These are phyloP conservation scores for Calonectria multiphialidica DNA, from an alignment of 2,329 filamentous ascomycete species.

Conservation along the genomic window DNA sequence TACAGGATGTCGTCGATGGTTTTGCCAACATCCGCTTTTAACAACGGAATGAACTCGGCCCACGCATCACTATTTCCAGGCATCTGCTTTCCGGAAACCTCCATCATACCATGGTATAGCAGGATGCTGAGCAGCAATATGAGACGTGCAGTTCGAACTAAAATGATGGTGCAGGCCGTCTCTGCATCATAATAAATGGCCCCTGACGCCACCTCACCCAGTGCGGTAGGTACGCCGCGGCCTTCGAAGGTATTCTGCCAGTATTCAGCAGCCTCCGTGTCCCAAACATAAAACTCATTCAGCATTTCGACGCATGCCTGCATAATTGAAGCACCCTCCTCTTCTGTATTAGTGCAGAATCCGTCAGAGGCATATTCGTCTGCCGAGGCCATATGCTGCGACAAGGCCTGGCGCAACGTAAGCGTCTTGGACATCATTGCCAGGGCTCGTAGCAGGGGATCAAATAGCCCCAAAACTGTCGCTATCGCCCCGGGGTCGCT, in stretches of 20 bases:
- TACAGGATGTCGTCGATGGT: conserved; percentile 48
- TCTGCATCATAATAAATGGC: conserved; percentile 44
- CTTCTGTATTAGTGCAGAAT: background rate
- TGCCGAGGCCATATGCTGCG: conserved; percentile 11
- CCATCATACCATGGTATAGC: conserved; percentile 36
- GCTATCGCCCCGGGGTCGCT: conserved; percentile 47
- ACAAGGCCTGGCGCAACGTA: conserved; percentile 30
- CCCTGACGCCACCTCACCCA: conserved; percentile 40
- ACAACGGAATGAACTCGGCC: conserved; percentile 29
- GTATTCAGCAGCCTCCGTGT: conserved; percentile 45
- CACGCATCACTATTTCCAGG: conserved; percentile 26
- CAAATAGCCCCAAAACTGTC: conserved; percentile 43
- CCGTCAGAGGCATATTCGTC: background rate
- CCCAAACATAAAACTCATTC: conserved; percentile 46
- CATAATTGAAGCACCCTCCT: conserved; percentile 26
- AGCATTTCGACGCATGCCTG: conserved; percentile 44
- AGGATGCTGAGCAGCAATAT: conserved; percentile 47
- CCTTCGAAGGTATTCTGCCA: conserved; percentile 47
- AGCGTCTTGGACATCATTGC: conserved; percentile 46
- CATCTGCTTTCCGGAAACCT: background rate
- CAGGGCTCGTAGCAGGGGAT: conserved; percentile 47
- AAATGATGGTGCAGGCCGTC: conserved; percentile 49
- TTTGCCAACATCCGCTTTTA: conserved; percentile 40
- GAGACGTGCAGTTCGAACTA: conserved; percentile 46
- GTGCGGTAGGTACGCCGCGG: conserved; percentile 40